Evolutionary conservation across 2,329 filamentous ascomycete genomes (phyloP), one percentile per base, ranked within the genome.

Genomic region (Aspergillus fructus): DNA sequence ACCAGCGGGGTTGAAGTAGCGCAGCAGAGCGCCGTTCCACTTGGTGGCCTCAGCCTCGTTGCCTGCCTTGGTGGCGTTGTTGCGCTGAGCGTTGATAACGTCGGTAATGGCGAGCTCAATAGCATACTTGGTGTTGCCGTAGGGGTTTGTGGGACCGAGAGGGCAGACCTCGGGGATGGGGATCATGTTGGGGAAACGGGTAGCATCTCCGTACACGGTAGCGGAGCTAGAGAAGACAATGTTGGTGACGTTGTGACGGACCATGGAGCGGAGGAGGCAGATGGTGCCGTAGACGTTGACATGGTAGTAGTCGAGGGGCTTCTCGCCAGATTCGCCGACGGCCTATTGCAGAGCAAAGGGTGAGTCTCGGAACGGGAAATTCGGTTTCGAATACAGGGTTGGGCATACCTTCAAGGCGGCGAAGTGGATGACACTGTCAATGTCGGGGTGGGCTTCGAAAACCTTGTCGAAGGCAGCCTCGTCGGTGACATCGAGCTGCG

Each of bases 211-310:
- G 76, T 99, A 99, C 34, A 99, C 94, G 66, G 96, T 99, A 34
- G 94, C 94, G 1, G 93, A 97, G 62, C 92, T 97, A 60, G 93
- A 97, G 81, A 99, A 99, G 78, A 99, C 94, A 70, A 99, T 94
- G 82, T 96, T 97, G 78, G 86, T 85, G 66, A 99, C 93, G 77
- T 93, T 89, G 83, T 97, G 86, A 76, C 87, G 88, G 72, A 86
- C 84, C 92, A 99, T 97, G 70, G 88, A 87, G 63, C 87, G 85
- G 62, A 99, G 85, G 48, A 99, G 89, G 67, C 87, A 83, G 69
- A 99, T 88, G 68, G 91, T 94, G 75, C 94, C 96, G 72, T 89
- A 89, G 60, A 97, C 94, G 75, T 99, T 99, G 81, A 96, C 90
- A 68, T 89, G 85, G 83, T 97, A 99, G 85, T 99, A 99, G 79